Base-by-base conservation (phyloP, 2,329 filamentous ascomycete species). In the Ascocoryne sarcoides region DNA sequence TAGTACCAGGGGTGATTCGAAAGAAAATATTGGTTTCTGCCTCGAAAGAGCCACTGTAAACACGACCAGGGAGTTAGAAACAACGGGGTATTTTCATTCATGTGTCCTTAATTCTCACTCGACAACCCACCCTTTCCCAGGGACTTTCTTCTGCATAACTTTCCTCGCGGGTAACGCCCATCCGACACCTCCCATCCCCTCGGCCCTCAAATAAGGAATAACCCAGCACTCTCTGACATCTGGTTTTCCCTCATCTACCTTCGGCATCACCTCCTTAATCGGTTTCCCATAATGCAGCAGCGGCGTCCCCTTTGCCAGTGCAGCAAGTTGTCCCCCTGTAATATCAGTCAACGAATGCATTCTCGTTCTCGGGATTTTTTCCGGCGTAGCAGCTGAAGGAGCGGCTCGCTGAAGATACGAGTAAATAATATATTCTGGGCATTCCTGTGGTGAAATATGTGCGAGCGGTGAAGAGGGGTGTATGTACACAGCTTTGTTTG, bases 281-380 rank as follows among this genome's bases (percentile, higher is more conserved):
- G 92, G 90, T 66, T 96, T 96, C 3, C 87, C 85, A 51, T 90
- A 88, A 28, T 76, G 76, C 16, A 96, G 62, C 39, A 98, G 66
- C 36, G 88, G 85, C 10, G 92, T 96, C 0, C 84, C 85, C 58
- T 87, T 82, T 4, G 88, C 85, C 40, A 96, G 68, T 1, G 76
- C 78, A 3, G 84, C 76, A 4, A 98, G 71, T 59, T 93, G 84
- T 2, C 75, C 72, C 1, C 78, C 82, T 12, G 79, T 84, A 5
- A 94, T 69, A 19, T 89, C 77, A 2, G 88, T 90, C 15, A 98
- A 71, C 3, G 90, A 76, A 58, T 90, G 84, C 84, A 98, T 93
- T 32, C 92, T 69, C 20, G 87, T 88, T 63, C 84, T 87, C 14
- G 80, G 71, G 53, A 79, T 81, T 18, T 71, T 70, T 16, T 69